Evolutionary conservation across 2,329 filamentous ascomycete genomes (phyloP).

Genomic region (Samsoniella hepiali): DNA sequence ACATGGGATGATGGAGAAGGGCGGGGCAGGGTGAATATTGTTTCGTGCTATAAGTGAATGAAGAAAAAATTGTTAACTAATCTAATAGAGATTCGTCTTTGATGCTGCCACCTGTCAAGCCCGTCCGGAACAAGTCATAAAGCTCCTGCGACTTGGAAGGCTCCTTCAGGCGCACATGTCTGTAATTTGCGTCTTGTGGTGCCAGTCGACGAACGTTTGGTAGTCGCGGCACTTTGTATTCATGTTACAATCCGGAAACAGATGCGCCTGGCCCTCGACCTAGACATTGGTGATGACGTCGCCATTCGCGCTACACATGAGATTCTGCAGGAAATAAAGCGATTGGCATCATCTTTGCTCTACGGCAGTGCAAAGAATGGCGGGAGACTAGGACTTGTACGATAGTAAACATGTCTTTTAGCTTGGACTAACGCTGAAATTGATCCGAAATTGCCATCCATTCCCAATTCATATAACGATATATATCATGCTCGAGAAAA

Average conservation of each 20-base stretch:
- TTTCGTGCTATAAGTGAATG: not conserved
- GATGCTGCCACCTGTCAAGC: not conserved
- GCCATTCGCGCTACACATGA: constrained; percentile 6
- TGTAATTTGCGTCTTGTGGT: not conserved
- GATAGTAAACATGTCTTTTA: too few species aligned
- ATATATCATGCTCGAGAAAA: too few species aligned
- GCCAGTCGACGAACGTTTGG: constrained; percentile 1
- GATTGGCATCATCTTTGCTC: not conserved
- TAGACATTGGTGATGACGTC: constrained; percentile 4
- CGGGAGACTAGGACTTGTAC: too few species aligned
- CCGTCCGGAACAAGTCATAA: constrained; percentile 14
- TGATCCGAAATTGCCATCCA: too few species aligned
- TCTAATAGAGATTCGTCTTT: not conserved
- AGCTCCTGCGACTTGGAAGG: constrained; percentile 13
- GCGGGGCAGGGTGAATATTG: not conserved
- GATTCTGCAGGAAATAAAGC: not conserved
- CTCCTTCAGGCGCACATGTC: constrained; percentile 2
- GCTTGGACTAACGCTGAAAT: too few species aligned
- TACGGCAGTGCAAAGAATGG: too few species aligned
- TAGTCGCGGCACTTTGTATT: constrained; percentile 6
- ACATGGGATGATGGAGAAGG: not conserved
- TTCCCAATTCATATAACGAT: too few species aligned
- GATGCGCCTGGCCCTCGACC: constrained; percentile 3
- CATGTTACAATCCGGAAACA: constrained; percentile 6
- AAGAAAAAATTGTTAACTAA: not conserved